Base-by-base conservation (phyloP, 2,329 filamentous ascomycete species). In the Clathrospora elynae region DNA sequence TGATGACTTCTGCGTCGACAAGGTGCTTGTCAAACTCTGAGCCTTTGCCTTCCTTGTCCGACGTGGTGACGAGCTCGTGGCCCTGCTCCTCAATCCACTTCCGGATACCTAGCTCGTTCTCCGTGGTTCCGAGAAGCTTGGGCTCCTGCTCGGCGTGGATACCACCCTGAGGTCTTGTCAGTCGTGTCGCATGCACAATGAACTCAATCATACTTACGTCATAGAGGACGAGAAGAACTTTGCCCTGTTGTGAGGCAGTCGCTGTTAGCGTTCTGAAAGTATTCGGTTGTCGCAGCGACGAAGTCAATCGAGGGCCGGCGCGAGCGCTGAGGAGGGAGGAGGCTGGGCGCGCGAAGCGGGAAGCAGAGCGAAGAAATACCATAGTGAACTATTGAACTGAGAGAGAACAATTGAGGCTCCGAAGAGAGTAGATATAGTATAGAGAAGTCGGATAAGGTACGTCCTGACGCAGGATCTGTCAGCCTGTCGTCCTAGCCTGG, bases 61-160 rank as follows among this genome's bases (percentile, higher is more conserved):
- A 96, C 56, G 93, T 99, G 65, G 93, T 99, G 62, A 99, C 83
- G 51, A 99, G 84, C 54, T 89, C 95, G 83, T 99, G 93, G 66
- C 93, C 93, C 73, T 95, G 86, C 51, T 92, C 88, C 80, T 97
- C 93, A 62, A 99, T 86, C 92, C 93, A 99, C 77, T 95, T 91
- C 70, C 93, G 85, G 71, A 99, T 80, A 63, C 93, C 93, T 51
- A 99, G 89, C 82, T 99, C 93, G 75, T 97, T 97, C 82, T 99
- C 90, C 34, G 90, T 96, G 54, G 93, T 96, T 67, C 93, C 93
- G 66, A 96, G 84, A 62, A 99, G 82, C 66, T 82, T 83, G 55
- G 91, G 90, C 72, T 95, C 90, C 69, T 96, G 81, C 75, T 87
- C 78, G 77, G 91, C 90, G 79, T 96, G 90, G 78, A 90, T 78